Base-by-base conservation (phyloP, 1,284 basidiomycete genomes). In the Hymenochaete sp. region DNA sequence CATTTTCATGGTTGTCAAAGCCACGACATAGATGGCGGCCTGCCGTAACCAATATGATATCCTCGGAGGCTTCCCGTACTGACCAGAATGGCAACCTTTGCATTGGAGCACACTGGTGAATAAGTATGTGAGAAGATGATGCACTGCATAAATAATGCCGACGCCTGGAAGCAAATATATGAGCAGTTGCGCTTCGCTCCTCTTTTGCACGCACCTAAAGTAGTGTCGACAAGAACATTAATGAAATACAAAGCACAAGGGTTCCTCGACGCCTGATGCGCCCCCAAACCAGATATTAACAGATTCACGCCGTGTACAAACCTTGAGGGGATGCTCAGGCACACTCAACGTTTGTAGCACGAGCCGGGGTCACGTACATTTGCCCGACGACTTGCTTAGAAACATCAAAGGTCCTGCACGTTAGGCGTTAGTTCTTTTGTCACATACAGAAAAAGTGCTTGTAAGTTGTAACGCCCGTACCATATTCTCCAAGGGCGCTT, bases 221-320 rank as follows among this genome's bases (percentile, higher is more conserved):
- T 97, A 14, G 93, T 97, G 64, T 98, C 95, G 51, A 98, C 72
- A 26, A 95, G 70, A 45, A 98, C 87, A 59, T 98, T 95, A 48
- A 97, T 77, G 61, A 97, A 96, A 66, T 98, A 97, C 50, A 82
- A 75, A 13, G 87, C 83, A 58, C 92, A 96, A 3, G 92, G 88
- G 60, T 95, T 93, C 41, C 76, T 75, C 13, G 79, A 68, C 1
- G 74, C 74, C 38, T 77, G 72, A 36, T 79, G 67, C 0, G 88
- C 89, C 29, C 75, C 73, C 14, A 83, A 50, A 54, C 75, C 74
- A 26, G 85, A 88, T 49, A 91, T 80, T 32, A 93, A 66, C 18
- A 98, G 74, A 62, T 98, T 98, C 38, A 84, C 69, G 3, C 75
- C 77, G 60, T 98, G 95, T 3, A 97, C 80, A 56, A 93, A 88